phyloP scores from a whole-genome alignment of 2,329 filamentous ascomycete species.

The Alternaria sp. region DNA sequence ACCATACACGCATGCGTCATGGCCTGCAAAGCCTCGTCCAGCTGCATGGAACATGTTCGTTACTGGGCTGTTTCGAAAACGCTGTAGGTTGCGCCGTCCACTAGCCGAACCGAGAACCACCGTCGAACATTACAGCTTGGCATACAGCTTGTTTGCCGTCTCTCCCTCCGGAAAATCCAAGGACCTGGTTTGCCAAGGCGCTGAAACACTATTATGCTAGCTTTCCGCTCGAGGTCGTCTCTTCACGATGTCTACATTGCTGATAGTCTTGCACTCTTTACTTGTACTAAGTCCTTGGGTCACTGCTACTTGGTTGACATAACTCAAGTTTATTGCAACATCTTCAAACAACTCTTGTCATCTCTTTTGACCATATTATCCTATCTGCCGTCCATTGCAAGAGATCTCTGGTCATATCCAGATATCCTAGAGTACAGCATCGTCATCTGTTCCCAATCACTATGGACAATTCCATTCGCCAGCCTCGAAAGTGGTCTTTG shows the following conservation, averaged over 20 bases:
- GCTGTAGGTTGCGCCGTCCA: constrained; percentile 19
- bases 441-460: not conserved
- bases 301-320: not conserved
- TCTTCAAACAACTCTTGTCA: not conserved
- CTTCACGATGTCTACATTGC: constrained; percentile 6
- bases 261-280: not conserved
- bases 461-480: constrained; percentile 26
- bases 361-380: not conserved
- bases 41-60: constrained; percentile 28
- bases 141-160: constrained; percentile 7
- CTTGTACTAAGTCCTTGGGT: not conserved
- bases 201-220: constrained; percentile 3
- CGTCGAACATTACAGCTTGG: constrained; percentile 11
- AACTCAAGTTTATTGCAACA: not conserved
- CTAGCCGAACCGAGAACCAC: constrained; percentile 20
- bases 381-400: not conserved
- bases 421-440: not conserved
- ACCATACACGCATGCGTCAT: constrained; percentile 22
- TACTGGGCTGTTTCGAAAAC: constrained; percentile 13
- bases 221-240: constrained; percentile 13
- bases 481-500: constrained; percentile 39
- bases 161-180: constrained; percentile 6
- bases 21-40: constrained; percentile 31
- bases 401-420: not conserved
- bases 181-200: constrained; percentile 11